Percentiles rank a stretch among this genome's conserved stretches.
phyloP scores from a whole-genome alignment of 345 rosid genomes.

The Conringia planisiliqua region DNA sequence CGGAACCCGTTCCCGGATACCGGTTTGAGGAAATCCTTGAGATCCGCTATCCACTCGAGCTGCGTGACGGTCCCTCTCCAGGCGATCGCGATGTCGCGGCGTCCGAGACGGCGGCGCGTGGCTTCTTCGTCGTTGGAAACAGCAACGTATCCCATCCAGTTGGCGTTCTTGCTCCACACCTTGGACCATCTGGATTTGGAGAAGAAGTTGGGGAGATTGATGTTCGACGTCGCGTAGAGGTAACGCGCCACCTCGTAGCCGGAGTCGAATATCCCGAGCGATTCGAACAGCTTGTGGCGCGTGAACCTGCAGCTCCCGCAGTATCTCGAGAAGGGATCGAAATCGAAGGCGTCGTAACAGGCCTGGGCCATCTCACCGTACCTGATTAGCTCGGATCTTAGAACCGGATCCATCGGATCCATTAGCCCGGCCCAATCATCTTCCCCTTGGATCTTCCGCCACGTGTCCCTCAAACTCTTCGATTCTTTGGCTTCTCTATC shows the following conservation, averaged over 20 bases:
- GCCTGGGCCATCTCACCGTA: conserved; percentile 93
- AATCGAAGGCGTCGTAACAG: conserved; percentile 80
- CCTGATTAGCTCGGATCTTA: conserved; percentile 74
- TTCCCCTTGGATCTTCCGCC: conserved; percentile 86
- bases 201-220: conserved; percentile 79
- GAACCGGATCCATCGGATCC: conserved; percentile 72
- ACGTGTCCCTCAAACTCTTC: conserved; percentile 39
- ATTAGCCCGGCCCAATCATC: conserved; percentile 74
- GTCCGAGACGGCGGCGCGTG: conserved; percentile 46
- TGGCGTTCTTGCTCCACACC: conserved; percentile 78
- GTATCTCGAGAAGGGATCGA: conserved; percentile 71
- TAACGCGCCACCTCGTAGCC: conserved; percentile 66
- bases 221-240: conserved; percentile 68
- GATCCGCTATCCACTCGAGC: conserved; percentile 73
- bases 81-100: conserved; percentile 66
- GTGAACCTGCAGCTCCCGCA: conserved; percentile 70
- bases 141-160: conserved; percentile 87
- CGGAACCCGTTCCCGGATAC: conserved; percentile 49
- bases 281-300: conserved; percentile 49
- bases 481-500: conserved; percentile 24
- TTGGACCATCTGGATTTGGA: conserved; percentile 82
- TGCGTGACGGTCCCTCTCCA: conserved; percentile 88
- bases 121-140: conserved; percentile 56
- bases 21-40: conserved; percentile 66
- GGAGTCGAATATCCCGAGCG: conserved; percentile 43